phyloP scores from a whole-genome alignment of 345 rosid genomes.

The Zanthoxylum bungeanum region DNA sequence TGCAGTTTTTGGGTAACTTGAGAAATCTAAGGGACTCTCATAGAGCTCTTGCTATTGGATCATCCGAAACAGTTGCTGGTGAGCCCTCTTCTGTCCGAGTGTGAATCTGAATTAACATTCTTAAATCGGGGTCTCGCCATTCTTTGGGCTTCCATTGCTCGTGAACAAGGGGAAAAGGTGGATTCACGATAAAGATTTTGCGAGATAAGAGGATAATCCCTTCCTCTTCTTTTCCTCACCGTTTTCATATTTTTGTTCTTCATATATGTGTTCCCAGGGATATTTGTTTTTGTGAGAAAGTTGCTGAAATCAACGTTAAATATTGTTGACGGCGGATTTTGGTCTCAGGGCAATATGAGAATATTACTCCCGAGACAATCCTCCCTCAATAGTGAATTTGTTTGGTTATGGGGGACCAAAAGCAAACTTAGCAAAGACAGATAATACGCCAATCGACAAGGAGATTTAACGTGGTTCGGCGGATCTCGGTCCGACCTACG shows the following conservation, averaged over 20 bases:
- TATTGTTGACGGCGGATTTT: too few species aligned
- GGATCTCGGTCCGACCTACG: too few species aligned
- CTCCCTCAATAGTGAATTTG: too few species aligned
- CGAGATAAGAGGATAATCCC: background rate
- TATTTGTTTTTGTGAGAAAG: background rate
- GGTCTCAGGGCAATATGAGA: too few species aligned
- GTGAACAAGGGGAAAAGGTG: constrained; percentile 59
- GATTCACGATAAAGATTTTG: too few species aligned
- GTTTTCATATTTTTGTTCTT: background rate
- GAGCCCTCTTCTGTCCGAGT: constrained; percentile 93
- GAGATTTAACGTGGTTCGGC: too few species aligned
- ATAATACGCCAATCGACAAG: too few species aligned
- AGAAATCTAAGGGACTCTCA: constrained; percentile 94
- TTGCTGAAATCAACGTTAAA: background rate
- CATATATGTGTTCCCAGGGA: background rate
- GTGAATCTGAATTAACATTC: constrained; percentile 81
- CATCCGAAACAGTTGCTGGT: constrained; percentile 74
- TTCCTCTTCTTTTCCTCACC: background rate
- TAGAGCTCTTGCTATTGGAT: constrained; percentile 87
- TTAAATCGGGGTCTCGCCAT: constrained; percentile 85
- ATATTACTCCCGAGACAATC: too few species aligned
- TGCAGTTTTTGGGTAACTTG: constrained; percentile 90
- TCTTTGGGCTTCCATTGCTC: constrained; percentile 83
- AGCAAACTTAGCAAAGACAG: too few species aligned
- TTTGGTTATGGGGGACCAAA: too few species aligned